Base-by-base conservation (phyloP, 768 basidiomycete genomes). In the Mycena chlorophos region DNA sequence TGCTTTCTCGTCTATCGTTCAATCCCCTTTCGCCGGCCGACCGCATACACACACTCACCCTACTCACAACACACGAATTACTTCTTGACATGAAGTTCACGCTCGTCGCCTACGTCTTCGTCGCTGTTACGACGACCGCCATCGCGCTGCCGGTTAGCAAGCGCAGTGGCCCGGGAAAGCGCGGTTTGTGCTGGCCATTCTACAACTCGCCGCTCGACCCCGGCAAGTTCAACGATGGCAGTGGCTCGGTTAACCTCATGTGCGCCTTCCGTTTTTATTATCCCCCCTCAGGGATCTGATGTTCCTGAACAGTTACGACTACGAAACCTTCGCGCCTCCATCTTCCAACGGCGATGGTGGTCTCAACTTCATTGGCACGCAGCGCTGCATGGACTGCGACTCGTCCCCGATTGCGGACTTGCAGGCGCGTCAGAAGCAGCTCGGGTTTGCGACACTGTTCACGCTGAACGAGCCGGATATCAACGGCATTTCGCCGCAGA, bases 341-440 rank as follows among this genome's bases (percentile, higher is more conserved):
- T 73, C 73, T 29, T 66, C 65, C 16, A 72, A 72, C 37, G 74
- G 73, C 1, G 62, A 60, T 3, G 73, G 73, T 2, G 73, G 74
- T 6, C 69, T 74, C 12, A 66, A 63, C 4, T 74, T 75, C 59
- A 71, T 74, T 3, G 73, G 73, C 14, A 75, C 66, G 73, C 74
- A 74, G 50, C 72, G 68, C 8, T 75, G 72, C 51, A 45, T 63
- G 4, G 72, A 75, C 39, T 74, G 73, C n/a, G 54, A 19, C 52
- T 74, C 73, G 6, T 74, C 73, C 25, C 73, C 73, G 2, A 64
- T 74, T 12, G 62, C 58, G 4, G 52, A 67, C 19, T 69, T 74
- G 19, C 54, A 60, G 16, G 54, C 66, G 30, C 74, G 71, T 56
- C 71, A 68, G 65, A 19, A 70, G 47, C 22, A 61, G 8, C 68